phyloP scores from a whole-genome alignment of 1,284 basidiomycete genomes.

The Amylostereum chailletii region DNA sequence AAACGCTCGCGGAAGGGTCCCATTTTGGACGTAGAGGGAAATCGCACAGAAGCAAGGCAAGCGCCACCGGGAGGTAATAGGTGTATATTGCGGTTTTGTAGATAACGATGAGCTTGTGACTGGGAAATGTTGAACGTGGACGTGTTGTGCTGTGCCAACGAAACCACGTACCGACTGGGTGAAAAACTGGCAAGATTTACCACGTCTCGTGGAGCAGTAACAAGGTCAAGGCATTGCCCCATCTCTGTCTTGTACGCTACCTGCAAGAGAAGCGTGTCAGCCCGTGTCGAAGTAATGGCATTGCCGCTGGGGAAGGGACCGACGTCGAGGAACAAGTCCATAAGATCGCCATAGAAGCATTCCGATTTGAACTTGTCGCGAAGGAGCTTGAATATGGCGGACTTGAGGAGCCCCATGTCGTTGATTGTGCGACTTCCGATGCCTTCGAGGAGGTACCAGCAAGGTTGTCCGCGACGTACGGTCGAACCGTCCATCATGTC shows the following conservation, averaged over 20 bases:
- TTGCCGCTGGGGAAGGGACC: slow-evolving; percentile 11
- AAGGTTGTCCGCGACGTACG: slow-evolving; percentile 93
- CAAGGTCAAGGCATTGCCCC: slow-evolving; percentile 92
- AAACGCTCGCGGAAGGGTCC: slow-evolving; percentile 41
- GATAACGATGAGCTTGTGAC: slow-evolving; percentile 88
- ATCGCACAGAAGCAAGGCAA: slow-evolving; percentile 79
- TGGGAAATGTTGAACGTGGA: slow-evolving; percentile 20
- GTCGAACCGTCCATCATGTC: slow-evolving; percentile 96
- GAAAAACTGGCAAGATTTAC: slow-evolving; percentile 90
- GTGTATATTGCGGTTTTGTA: slow-evolving; percentile 99
- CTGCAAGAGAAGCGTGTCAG: slow-evolving; percentile 22
- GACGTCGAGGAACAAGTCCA: slow-evolving; percentile 88
- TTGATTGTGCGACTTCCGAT: slow-evolving; percentile 92
- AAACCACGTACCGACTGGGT: slow-evolving; percentile 53
- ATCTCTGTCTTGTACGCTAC: slow-evolving; percentile 93
- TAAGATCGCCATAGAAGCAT: slow-evolving; percentile 78
- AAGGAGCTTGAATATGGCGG: slow-evolving; percentile 85
- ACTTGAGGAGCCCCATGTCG: slow-evolving; percentile 95
- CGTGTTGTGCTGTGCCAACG: not conserved
- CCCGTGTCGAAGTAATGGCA: not conserved
- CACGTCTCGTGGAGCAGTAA: slow-evolving; percentile 87
- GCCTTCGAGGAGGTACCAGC: slow-evolving; percentile 80
- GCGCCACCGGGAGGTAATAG: slow-evolving; percentile 96
- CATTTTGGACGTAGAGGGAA: slow-evolving; percentile 38
- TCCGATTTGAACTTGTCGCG: slow-evolving; percentile 86